These are phyloP conservation scores for Erodium maritimum DNA, from an alignment of 345 rosid species.

Conservation along the genomic window DNA sequence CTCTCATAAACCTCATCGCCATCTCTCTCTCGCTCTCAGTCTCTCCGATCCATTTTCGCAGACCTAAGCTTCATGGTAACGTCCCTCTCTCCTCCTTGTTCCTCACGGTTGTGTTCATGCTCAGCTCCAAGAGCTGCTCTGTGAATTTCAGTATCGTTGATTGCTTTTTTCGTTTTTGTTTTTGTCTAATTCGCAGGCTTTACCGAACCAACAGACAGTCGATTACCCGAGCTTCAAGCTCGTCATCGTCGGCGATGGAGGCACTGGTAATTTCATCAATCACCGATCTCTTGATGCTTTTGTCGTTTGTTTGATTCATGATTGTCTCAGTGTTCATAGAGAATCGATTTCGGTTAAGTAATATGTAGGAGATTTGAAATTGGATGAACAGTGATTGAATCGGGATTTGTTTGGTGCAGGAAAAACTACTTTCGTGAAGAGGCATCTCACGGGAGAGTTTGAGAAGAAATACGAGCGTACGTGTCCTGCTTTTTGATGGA, in stretches of 20 bases:
- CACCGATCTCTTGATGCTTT: not conserved
- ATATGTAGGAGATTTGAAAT: not conserved
- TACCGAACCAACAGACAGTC: constrained; percentile 21
- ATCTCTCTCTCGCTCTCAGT: not conserved
- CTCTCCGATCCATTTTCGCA: too few species aligned
- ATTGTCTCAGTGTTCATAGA: not conserved
- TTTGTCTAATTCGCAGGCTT: constrained; percentile 8
- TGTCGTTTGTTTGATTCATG: not conserved
- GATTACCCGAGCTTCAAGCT: constrained; percentile 36
- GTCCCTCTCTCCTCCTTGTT: not conserved
- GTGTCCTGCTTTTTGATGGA: constrained; percentile 10
- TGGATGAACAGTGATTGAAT: not conserved
- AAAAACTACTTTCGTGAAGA: constrained; percentile 75
- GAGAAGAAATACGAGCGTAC: constrained; percentile 94
- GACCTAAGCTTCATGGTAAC: too few species aligned
- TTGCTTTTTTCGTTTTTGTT: not conserved
- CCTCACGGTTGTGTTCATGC: too few species aligned
- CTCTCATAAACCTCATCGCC: not conserved
- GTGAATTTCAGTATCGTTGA: not conserved
- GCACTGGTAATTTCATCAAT: constrained; percentile 18
- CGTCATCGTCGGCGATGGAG: constrained; percentile 36
- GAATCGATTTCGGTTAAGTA: too few species aligned
- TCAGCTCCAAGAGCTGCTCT: too few species aligned
- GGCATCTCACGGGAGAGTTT: constrained; percentile 93
- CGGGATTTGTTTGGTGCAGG: constrained; percentile 25